Percentiles rank a stretch among this genome's conserved stretches.
Evolutionary conservation across 371 early-diverging fungal species (phyloP).

Genomic region (Mortierella sp.): DNA sequence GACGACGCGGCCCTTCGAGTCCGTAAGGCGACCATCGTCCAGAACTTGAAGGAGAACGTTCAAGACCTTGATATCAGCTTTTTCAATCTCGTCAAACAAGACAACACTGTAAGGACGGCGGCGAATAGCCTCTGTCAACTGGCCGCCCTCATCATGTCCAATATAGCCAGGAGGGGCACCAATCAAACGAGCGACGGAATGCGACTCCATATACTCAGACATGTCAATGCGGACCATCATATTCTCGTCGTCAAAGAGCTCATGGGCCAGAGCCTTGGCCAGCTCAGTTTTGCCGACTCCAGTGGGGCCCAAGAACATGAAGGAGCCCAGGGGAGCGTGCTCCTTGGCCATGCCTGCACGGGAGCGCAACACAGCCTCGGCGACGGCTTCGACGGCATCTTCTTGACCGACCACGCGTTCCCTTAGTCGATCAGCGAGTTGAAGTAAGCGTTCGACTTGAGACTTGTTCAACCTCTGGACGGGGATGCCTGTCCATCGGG

Average conservation of each 20-base stretch:
- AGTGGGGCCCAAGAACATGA: constrained; percentile 94
- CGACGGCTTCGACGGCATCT: constrained; percentile 82
- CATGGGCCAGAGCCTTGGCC: constrained; percentile 89
- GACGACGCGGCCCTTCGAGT: constrained; percentile 87
- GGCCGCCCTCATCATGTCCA: constrained; percentile 90
- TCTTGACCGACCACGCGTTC: constrained; percentile 90
- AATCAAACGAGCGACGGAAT: constrained; percentile 84
- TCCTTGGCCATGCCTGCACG: constrained; percentile 60
- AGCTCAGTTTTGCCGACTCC: constrained; percentile 95
- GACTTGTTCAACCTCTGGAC: constrained; percentile 82
- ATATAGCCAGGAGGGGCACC: constrained; percentile 94
- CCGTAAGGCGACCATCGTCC: constrained; percentile 93
- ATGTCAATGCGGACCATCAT: constrained; percentile 93
- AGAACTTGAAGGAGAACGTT: constrained; percentile 88
- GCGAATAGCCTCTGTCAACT: constrained; percentile 91
- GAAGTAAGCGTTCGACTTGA: constrained; percentile 85
- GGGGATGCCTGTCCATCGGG: constrained; percentile 93
- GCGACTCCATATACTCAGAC: constrained; percentile 90
- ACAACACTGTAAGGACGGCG: constrained; percentile 93
- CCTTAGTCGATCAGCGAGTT: constrained; percentile 80
- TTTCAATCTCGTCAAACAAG: constrained; percentile 95
- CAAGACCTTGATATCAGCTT: constrained; percentile 84
- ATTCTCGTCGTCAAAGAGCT: constrained; percentile 91
- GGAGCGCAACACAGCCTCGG: constrained; percentile 80
- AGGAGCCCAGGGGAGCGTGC: constrained; percentile 86